phyloP scores from a whole-genome alignment of 2,329 filamentous ascomycete species.

The Neophaeococcomyces aloes region DNA sequence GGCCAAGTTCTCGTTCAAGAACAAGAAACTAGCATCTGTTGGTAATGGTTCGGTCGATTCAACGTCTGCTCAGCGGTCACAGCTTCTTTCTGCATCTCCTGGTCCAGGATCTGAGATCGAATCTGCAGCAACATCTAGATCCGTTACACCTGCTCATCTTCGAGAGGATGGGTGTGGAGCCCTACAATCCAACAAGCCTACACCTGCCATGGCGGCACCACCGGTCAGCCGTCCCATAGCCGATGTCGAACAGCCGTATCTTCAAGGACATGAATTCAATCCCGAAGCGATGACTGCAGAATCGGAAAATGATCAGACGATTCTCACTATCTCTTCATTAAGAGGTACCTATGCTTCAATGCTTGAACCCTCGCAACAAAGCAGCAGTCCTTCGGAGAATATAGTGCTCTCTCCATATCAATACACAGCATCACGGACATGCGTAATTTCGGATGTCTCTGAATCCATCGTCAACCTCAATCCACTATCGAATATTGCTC shows the following conservation, averaged over 20 bases:
- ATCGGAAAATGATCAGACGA: not conserved
- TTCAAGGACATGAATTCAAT: not conserved
- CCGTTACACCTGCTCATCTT: slow-evolving; percentile 11
- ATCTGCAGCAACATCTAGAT: slow-evolving; percentile 5
- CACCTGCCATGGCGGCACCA: not conserved
- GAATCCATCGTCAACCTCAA: slow-evolving; percentile 56
- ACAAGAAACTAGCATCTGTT: slow-evolving; percentile 46
- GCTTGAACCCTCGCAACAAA: slow-evolving; percentile 43
- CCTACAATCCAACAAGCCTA: not conserved
- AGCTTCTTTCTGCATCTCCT: slow-evolving; percentile 26
- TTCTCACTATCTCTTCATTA: slow-evolving; percentile 9
- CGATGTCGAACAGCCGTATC: not conserved
- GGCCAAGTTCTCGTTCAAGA: slow-evolving; percentile 74
- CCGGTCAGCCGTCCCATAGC: not conserved
- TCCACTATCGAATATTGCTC: slow-evolving; percentile 68
- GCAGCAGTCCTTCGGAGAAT: too few relatives aligned
- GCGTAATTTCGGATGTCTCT: slow-evolving; percentile 32
- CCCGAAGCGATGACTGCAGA: too few relatives aligned
- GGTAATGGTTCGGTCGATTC: slow-evolving; percentile 45
- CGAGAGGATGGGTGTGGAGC: slow-evolving; percentile 7
- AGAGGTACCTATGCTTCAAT: slow-evolving; percentile 40
- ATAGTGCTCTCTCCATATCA: too few relatives aligned
- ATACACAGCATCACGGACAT: not conserved
- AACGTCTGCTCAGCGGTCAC: slow-evolving; percentile 39
- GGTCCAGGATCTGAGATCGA: slow-evolving; percentile 28